Evolutionary conservation across 106 monocot species (phyloP).

Genomic region (Allium sativum): DNA sequence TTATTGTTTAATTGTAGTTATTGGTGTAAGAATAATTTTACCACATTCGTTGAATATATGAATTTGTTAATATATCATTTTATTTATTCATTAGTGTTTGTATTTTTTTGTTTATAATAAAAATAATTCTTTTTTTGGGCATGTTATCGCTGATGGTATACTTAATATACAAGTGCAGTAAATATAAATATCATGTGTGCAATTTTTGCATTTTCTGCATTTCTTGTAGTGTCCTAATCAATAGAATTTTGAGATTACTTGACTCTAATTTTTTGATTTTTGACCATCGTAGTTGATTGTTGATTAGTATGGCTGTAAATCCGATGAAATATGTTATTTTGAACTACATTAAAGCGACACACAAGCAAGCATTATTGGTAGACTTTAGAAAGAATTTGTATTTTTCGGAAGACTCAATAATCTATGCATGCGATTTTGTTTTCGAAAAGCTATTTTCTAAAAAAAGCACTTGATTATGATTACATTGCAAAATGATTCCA

Average conservation of each 20-base stretch:
- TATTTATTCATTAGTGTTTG: too few relatives aligned
- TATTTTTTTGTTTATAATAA: too few relatives aligned
- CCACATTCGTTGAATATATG: too few relatives aligned
- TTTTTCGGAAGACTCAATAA: slow-evolving; percentile 97
- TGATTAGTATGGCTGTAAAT: slow-evolving; percentile 47
- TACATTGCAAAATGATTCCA: too few relatives aligned
- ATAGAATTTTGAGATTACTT: neutral
- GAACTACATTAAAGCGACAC: slow-evolving; percentile 96
- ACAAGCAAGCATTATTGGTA: slow-evolving; percentile 77
- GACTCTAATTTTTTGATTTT: slow-evolving; percentile 8
- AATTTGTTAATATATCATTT: too few relatives aligned
- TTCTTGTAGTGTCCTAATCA: neutral
- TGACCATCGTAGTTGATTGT: slow-evolving; percentile 68
- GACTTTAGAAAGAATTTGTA: slow-evolving; percentile 79
- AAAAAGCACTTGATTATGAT: neutral
- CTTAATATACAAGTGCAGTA: too few relatives aligned
- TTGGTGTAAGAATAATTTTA: too few relatives aligned
- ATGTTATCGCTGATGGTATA: too few relatives aligned
- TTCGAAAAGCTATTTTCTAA: slow-evolving; percentile 53
- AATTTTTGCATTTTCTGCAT: neutral
- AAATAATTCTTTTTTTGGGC: too few relatives aligned
- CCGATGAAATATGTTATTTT: slow-evolving; percentile 81
- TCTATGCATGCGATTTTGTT: slow-evolving; percentile 95
- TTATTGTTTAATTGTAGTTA: too few relatives aligned
- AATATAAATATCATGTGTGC: too few relatives aligned